These are phyloP conservation scores for Apiospora malaysiana DNA, from an alignment of 2,329 filamentous ascomycete species.

Conservation along the genomic window DNA sequence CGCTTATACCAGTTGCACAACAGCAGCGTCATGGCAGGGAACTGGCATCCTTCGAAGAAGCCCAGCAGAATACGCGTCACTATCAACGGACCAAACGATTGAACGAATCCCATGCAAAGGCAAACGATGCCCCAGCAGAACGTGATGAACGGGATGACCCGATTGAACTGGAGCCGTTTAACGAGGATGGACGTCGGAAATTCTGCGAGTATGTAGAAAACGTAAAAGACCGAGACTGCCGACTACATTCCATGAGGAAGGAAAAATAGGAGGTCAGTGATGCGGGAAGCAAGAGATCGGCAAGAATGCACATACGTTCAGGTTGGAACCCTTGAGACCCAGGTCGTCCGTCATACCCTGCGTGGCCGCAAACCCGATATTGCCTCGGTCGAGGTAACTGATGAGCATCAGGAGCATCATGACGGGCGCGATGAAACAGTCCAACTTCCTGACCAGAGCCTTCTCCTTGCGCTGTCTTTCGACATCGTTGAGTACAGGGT, in stretches of 20 bases:
- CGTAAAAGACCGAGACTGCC: constrained; percentile 29
- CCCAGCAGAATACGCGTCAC: constrained; percentile 55
- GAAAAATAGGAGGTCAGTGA: not conserved
- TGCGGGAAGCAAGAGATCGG: not conserved
- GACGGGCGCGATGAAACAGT: constrained; percentile 27
- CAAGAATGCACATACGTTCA: constrained; percentile 22
- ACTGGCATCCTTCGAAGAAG: constrained; percentile 48
- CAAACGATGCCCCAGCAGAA: constrained; percentile 54
- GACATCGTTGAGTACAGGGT: not conserved
- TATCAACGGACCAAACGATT: constrained; percentile 48
- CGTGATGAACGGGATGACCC: constrained; percentile 57
- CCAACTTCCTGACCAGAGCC: constrained; percentile 27
- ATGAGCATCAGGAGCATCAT: constrained; percentile 28
- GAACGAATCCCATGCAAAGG: constrained; percentile 51
- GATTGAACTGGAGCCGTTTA: constrained; percentile 52
- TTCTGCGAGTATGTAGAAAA: constrained; percentile 35
- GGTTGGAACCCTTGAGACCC: constrained; percentile 23
- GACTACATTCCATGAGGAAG: not conserved
- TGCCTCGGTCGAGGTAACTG: constrained; percentile 29
- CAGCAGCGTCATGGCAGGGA: constrained; percentile 45
- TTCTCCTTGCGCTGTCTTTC: constrained; percentile 22
- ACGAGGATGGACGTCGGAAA: constrained; percentile 41
- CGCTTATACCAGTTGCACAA: constrained; percentile 59
- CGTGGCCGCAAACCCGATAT: constrained; percentile 30
- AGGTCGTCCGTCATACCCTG: constrained; percentile 29